phyloP scores from a whole-genome alignment of 805 yeast genomes.

The Metschnikowia koreensis region DNA sequence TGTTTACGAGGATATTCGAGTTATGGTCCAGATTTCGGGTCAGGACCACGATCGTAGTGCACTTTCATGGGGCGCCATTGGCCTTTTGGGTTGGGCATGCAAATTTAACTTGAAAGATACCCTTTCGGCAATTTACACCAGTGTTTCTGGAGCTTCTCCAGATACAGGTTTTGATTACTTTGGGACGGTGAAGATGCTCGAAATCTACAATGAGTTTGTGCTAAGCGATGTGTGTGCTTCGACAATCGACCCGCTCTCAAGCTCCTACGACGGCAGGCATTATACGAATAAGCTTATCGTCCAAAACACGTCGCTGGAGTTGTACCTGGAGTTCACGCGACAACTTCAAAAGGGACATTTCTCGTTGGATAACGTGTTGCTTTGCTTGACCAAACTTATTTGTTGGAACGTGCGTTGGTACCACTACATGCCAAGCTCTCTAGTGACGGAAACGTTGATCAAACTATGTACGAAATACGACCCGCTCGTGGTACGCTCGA shows the following conservation, averaged over 20 bases:
- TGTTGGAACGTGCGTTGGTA: conserved; percentile 70
- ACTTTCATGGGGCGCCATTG: conserved; percentile 73
- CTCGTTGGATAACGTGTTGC: conserved; percentile 32
- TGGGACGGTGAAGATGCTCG: conserved; percentile 50
- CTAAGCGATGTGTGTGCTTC: conserved; percentile 35
- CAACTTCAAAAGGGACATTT: conserved; percentile 30
- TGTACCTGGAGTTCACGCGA: conserved; percentile 22
- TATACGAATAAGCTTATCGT: conserved; percentile 36
- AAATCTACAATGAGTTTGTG: conserved; percentile 43
- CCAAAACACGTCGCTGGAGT: conserved; percentile 19
- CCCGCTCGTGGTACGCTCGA: conserved; percentile 38
- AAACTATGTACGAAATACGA: conserved; percentile 44
- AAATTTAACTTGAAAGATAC: conserved; percentile 39
- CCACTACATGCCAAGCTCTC: conserved; percentile 47
- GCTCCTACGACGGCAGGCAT: conserved; percentile 26
- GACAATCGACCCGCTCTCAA: conserved; percentile 30
- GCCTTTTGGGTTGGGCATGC: conserved; percentile 41
- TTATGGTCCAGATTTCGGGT: conserved; percentile 27
- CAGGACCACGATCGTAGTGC: conserved; percentile 49
- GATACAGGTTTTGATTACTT: conserved; percentile 63
- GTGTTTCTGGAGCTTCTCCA: conserved; percentile 49
- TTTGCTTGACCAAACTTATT: conserved; percentile 45
- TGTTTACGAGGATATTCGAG: conserved; percentile 57
- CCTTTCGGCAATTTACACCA: conserved; percentile 38
- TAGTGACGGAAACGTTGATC: conserved; percentile 42